These are phyloP conservation scores for Gaeumannomyces tritici DNA, from an alignment of 2,329 filamentous ascomycete genomes.

Conservation along the genomic window DNA sequence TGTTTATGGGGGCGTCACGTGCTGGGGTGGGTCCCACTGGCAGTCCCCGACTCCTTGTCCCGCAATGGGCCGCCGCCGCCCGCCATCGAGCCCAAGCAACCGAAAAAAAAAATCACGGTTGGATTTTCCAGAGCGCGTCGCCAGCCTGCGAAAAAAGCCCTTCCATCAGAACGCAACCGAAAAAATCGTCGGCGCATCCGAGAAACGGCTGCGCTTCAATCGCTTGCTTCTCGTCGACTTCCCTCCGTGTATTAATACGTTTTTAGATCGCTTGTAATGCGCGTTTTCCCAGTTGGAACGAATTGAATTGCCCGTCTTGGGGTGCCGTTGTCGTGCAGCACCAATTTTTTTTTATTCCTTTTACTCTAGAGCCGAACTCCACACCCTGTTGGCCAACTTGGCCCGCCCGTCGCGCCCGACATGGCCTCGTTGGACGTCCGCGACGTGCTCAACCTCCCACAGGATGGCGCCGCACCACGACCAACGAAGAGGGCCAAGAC, in stretches of 20 bases:
- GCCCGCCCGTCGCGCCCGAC: constrained; percentile 13
- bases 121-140: not conserved
- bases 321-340: no score
- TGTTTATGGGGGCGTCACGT: not conserved
- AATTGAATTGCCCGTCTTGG: no score
- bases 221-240: not conserved
- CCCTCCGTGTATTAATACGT: not conserved
- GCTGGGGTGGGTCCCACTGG: not conserved
- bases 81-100: no score
- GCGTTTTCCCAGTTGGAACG: no score
- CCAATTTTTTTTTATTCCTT: no score
- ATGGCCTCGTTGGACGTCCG: constrained; percentile 76
- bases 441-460: constrained; percentile 76
- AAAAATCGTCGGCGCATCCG: no score
- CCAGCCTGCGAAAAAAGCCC: no score
- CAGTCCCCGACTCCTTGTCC: not conserved
- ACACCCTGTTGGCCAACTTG: no score
- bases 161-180: no score
- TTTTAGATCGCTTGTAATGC: no score
- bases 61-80: no score
- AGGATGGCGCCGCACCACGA: constrained; percentile 42
- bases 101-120: not conserved
- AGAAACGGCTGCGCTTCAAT: not conserved
- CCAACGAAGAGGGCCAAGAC: constrained; percentile 69
- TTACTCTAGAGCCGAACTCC: no score